Conservation (phyloP, 176 grass and related monocot species). For the Hyparrhenia diplandra region DNA sequence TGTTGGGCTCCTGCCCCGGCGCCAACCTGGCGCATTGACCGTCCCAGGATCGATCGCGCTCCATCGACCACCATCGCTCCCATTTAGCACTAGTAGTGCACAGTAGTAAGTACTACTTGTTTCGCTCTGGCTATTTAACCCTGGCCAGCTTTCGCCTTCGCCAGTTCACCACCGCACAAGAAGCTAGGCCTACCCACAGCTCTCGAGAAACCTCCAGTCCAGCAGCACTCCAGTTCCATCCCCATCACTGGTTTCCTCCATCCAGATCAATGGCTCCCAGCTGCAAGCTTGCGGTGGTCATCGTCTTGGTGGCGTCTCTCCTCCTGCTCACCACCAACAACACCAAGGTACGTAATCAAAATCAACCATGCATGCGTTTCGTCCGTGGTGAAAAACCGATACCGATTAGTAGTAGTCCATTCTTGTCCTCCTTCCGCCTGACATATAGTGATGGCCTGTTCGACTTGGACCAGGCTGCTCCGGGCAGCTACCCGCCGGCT, state of each 20-base stretch:
- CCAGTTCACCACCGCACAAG: neutral
- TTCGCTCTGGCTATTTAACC: constrained; percentile 29
- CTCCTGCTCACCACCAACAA: constrained; percentile 39
- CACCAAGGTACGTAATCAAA: constrained; percentile 44
- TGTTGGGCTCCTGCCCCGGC: too few species aligned
- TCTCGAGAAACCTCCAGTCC: constrained; percentile 23
- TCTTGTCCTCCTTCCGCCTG: neutral
- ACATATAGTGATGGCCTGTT: too few species aligned
- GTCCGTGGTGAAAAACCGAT: too few species aligned
- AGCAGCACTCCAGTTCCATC: neutral
- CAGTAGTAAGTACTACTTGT: too few species aligned
- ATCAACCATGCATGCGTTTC: neutral
- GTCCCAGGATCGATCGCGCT: neutral
- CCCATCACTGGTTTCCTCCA: neutral
- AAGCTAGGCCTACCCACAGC: neutral
- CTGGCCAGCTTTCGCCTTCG: neutral
- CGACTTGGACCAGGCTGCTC: constrained; percentile 15
- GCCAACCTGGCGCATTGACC: constrained; percentile 44
- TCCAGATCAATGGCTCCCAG: constrained; percentile 35
- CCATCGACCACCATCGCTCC: neutral
- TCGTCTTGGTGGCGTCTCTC: constrained; percentile 39
- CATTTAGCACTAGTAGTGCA: too few species aligned
- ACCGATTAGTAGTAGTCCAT: neutral
- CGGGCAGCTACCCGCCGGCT: constrained; percentile 29
- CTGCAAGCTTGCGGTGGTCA: constrained; percentile 28